Evolutionary conservation across 805 yeast genomes (phyloP).

Genomic region (Candida bentonensis): DNA sequence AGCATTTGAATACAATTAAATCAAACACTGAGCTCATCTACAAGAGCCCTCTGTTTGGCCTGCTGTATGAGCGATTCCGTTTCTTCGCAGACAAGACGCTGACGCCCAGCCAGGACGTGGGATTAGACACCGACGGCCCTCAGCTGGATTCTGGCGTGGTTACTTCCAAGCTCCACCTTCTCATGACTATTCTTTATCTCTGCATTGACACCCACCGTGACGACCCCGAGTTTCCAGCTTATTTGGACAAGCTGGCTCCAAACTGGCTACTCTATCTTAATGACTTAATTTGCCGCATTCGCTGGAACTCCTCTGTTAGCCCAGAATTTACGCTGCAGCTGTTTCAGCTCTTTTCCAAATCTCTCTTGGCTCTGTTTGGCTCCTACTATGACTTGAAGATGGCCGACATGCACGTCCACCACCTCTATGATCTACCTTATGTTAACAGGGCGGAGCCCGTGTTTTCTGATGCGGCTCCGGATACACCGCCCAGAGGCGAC

Average conservation of each 20-base stretch:
- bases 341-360: background rate
- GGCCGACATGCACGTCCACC: background rate
- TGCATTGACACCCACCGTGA: background rate
- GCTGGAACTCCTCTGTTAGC: background rate
- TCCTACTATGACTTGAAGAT: background rate
- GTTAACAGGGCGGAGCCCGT: background rate
- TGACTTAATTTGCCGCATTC: background rate
- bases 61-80: background rate
- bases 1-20: background rate
- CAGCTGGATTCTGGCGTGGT: background rate
- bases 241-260: background rate
- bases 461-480: background rate
- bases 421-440: background rate
- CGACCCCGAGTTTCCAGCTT: background rate
- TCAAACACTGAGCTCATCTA: background rate
- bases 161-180: background rate
- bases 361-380: background rate
- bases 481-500: too few relatives aligned
- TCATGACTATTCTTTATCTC: background rate
- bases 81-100: background rate
- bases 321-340: background rate
- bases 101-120: background rate
- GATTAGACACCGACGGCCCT: background rate
- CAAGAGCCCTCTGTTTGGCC: background rate
- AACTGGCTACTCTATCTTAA: background rate